phyloP scores from a whole-genome alignment of 2,329 filamentous ascomycete genomes.

The Sporothrix schenckii region DNA sequence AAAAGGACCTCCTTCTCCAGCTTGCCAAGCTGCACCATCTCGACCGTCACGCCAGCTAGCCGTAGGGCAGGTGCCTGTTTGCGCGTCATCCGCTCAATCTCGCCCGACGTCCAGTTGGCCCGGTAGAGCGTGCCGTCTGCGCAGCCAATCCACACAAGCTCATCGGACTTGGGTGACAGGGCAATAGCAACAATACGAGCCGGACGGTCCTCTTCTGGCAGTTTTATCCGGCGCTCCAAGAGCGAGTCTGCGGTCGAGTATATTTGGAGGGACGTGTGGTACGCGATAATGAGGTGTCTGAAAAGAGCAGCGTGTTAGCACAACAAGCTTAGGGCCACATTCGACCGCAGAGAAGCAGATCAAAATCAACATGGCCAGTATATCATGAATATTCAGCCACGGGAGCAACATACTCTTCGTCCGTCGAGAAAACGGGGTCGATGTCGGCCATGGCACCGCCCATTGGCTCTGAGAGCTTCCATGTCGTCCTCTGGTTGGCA shows the following conservation, averaged over 20 bases:
- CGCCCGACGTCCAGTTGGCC: slow-evolving; percentile 60
- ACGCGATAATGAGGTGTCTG: slow-evolving; percentile 72
- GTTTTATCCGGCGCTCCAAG: slow-evolving; percentile 70
- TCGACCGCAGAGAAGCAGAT: neutral
- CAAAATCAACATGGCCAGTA: neutral
- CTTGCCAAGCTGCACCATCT: slow-evolving; percentile 45
- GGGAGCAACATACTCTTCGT: slow-evolving; percentile 58
- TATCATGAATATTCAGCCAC: no score
- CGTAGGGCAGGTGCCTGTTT: slow-evolving; percentile 44
- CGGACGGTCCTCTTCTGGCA: slow-evolving; percentile 45
- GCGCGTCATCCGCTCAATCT: slow-evolving; percentile 48
- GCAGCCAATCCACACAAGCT: slow-evolving; percentile 63
- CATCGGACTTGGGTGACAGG: slow-evolving; percentile 49
- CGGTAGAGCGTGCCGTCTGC: slow-evolving; percentile 60
- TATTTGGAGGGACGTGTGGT: slow-evolving; percentile 74
- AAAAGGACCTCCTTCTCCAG: slow-evolving; percentile 51
- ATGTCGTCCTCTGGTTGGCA: slow-evolving; percentile 42
- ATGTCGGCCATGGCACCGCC: slow-evolving; percentile 67
- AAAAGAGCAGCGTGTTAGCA: neutral
- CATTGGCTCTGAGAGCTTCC: slow-evolving; percentile 66
- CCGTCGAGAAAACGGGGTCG: slow-evolving; percentile 63
- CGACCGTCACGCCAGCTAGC: slow-evolving; percentile 52
- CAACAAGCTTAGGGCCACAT: no score
- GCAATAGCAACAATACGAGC: slow-evolving; percentile 46
- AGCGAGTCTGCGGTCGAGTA: slow-evolving; percentile 82